phyloP scores from a whole-genome alignment of 1,284 basidiomycete species.

The Fomitiporia mediterranea region DNA sequence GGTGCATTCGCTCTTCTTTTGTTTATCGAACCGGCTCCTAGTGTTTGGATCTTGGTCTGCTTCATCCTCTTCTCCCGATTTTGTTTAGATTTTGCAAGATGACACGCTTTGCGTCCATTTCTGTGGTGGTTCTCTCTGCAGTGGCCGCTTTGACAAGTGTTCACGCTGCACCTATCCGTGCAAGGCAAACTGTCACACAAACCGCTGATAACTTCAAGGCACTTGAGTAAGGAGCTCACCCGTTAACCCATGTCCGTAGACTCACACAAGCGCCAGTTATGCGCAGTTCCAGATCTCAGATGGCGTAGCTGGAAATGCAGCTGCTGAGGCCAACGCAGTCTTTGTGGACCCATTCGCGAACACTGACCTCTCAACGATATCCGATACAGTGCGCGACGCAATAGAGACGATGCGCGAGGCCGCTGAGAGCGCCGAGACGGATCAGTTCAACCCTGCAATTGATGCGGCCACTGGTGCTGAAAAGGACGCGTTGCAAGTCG shows the following conservation, averaged over 20 bases:
- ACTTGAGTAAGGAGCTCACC: slow-evolving; percentile 21
- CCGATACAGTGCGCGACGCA: slow-evolving; percentile 27
- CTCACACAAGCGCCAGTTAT: slow-evolving; percentile 29
- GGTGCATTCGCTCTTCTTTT: slow-evolving; percentile 21
- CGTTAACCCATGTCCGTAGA: neutral
- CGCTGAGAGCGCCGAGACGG: slow-evolving; percentile 42
- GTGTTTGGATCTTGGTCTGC: slow-evolving; percentile 5
- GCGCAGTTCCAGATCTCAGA: slow-evolving; percentile 45
- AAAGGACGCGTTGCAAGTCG: slow-evolving; percentile 24
- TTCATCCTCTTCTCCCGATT: neutral
- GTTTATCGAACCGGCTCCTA: slow-evolving; percentile 6
- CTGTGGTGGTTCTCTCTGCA: slow-evolving; percentile 20
- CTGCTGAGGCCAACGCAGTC: slow-evolving; percentile 39
- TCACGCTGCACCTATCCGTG: slow-evolving; percentile 16
- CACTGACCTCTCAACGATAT: slow-evolving; percentile 25
- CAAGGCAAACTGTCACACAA: slow-evolving; percentile 14
- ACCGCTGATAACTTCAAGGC: slow-evolving; percentile 23
- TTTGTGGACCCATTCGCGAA: slow-evolving; percentile 30
- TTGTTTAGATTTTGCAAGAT: slow-evolving; percentile 8
- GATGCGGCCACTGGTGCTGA: slow-evolving; percentile 36
- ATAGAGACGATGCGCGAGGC: slow-evolving; percentile 42
- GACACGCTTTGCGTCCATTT: slow-evolving; percentile 20
- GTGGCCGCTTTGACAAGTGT: slow-evolving; percentile 12
- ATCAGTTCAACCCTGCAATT: slow-evolving; percentile 41
- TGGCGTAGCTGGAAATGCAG: slow-evolving; percentile 38